phyloP scores from a whole-genome alignment of 2,329 filamentous ascomycete genomes.

The Penicillium brevicompactum region DNA sequence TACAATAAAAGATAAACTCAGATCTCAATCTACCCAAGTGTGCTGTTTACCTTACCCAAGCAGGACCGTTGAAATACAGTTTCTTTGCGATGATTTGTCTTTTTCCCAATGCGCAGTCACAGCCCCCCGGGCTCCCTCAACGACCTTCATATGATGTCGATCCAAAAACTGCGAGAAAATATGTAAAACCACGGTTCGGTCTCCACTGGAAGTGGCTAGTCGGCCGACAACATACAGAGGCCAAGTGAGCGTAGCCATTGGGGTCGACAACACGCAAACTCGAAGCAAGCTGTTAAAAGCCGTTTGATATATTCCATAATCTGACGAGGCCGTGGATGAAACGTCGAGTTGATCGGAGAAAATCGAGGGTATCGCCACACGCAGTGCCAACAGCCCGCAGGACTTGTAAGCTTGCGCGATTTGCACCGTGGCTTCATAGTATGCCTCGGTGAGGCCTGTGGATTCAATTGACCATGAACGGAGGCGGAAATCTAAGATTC shows the following conservation, averaged over 20 bases:
- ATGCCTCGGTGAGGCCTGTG: not conserved
- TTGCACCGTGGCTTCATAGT: constrained; percentile 9
- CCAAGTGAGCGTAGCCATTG: constrained; percentile 17
- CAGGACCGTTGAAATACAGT: not conserved
- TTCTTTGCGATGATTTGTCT: not conserved
- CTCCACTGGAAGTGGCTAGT: constrained; percentile 7
- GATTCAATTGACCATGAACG: constrained; percentile 2
- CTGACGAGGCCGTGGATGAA: constrained; percentile 29
- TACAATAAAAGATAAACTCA: no score
- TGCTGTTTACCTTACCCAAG: not conserved
- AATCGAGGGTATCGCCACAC: not conserved
- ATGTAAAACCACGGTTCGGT: constrained; percentile 7
- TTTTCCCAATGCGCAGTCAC: constrained; percentile 2
- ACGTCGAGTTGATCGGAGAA: not conserved
- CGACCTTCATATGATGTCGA: constrained; percentile 12
- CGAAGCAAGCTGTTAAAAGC: constrained; percentile 10
- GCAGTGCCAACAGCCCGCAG: constrained; percentile 4
- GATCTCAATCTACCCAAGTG: no score
- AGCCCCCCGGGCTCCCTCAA: constrained; percentile 5
- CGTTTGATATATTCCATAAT: constrained; percentile 7
- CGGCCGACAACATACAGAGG: constrained; percentile 12
- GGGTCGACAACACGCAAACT: constrained; percentile 11
- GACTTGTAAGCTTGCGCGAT: constrained; percentile 9
- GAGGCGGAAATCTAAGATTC: not conserved
- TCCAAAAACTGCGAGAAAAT: constrained; percentile 12